Percentiles rank a stretch among this genome's conserved stretches.
Evolutionary conservation across 495 filamentous ascomycete species (phyloP).

Genomic region (Evernia prunastri): DNA sequence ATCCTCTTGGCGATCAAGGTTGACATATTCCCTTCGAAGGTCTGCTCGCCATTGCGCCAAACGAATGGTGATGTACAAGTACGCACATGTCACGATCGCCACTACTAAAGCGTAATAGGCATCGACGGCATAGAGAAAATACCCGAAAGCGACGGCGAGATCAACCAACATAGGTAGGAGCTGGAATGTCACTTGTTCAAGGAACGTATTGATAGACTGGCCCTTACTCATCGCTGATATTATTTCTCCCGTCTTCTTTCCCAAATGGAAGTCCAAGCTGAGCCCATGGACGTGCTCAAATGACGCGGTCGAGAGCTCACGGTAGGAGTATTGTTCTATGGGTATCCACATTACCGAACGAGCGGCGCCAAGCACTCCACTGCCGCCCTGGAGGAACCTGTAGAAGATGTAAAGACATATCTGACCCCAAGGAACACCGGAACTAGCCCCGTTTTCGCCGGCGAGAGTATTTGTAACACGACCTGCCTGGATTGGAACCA

Average conservation of each 20-base stretch:
- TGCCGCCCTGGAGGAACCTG: constrained; percentile 80
- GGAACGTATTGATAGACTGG: constrained; percentile 90
- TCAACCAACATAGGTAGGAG: constrained; percentile 93
- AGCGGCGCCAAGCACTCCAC: constrained; percentile 75
- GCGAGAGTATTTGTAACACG: constrained; percentile 63
- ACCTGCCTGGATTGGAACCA: constrained; percentile 72
- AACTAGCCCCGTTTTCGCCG: constrained; percentile 28
- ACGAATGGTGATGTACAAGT: constrained; percentile 89
- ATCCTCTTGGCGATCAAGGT: constrained; percentile 87
- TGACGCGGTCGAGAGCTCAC: constrained; percentile 84
- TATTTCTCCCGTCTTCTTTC: constrained; percentile 95
- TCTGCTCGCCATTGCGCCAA: constrained; percentile 91
- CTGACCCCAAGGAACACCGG: constrained; percentile 53
- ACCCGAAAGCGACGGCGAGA: constrained; percentile 76
- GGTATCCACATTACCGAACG: constrained; percentile 89
- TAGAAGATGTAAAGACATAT: constrained; percentile 75
- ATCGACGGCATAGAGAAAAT: constrained; percentile 75
- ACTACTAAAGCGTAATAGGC: constrained; percentile 90
- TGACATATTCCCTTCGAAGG: constrained; percentile 87
- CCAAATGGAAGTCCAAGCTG: constrained; percentile 91
- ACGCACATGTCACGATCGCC: constrained; percentile 86
- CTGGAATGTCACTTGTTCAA: constrained; percentile 92
- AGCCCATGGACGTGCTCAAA: constrained; percentile 96
- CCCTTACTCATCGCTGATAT: constrained; percentile 92
- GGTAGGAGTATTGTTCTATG: constrained; percentile 92